Evolutionary conservation across 2,329 filamentous ascomycete species (phyloP).

Genomic region (Didymosphaeria variabile): DNA sequence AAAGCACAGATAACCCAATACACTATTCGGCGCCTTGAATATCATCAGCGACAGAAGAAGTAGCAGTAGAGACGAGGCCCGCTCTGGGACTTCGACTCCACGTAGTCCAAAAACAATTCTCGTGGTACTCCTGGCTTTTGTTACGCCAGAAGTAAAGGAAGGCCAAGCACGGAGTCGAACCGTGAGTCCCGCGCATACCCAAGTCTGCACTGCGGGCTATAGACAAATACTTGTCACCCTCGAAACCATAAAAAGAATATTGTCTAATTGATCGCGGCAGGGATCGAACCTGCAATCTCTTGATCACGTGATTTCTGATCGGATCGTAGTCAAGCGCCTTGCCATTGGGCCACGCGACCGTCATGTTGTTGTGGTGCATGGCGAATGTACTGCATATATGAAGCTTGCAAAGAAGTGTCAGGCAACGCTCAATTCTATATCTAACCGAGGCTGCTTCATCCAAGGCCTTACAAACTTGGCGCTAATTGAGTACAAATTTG

Average conservation of each 20-base stretch:
- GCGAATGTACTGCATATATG: not conserved
- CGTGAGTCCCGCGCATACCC: too few relatives aligned
- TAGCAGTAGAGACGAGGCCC: too few relatives aligned
- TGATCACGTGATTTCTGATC: not conserved
- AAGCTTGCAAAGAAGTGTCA: not conserved
- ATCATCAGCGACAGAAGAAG: not conserved
- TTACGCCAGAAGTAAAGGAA: not conserved
- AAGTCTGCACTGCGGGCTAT: too few relatives aligned
- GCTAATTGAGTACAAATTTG: not conserved
- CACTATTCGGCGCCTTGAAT: not conserved
- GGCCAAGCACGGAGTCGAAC: not conserved
- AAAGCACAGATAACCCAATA: not conserved
- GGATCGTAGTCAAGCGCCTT: slow-evolving; percentile 61
- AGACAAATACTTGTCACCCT: too few relatives aligned
- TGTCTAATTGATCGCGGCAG: too few relatives aligned
- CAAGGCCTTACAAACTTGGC: not conserved
- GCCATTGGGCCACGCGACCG: slow-evolving; percentile 58
- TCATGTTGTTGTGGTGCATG: not conserved
- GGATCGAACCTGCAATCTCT: too few relatives aligned
- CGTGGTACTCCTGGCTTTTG: too few relatives aligned
- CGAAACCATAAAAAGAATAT: too few relatives aligned
- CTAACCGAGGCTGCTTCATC: too few relatives aligned
- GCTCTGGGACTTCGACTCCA: not conserved
- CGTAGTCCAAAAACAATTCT: not conserved
- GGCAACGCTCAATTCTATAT: not conserved